Base-by-base conservation (phyloP, 179 eudicot species). In the Beta lomatogona region DNA sequence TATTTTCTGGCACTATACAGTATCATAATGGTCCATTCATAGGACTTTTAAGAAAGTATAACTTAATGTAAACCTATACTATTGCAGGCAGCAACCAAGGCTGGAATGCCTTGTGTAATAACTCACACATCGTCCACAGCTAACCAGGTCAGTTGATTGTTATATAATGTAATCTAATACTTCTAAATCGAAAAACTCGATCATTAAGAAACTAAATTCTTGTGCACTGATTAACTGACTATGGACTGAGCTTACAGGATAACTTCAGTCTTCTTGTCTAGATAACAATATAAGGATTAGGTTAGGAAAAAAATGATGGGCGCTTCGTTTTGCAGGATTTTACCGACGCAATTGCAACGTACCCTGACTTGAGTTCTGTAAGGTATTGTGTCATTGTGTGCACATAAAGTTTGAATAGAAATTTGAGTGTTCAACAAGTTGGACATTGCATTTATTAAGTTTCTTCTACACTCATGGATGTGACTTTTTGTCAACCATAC, bases 21-120 rank as follows among this genome's bases (percentile, higher is more conserved):
- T 36, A 36, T 36, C 41, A 0, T 36, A 36, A 3, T 44, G 6
- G n/a, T 9, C 10, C n/a, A 74, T 5, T 7, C 13, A 9, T 36
- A 11, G n/a, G 22, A 52, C 63, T 44, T 9, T 22, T 19, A 64
- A 8, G 10, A 45, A 2, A 22, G 54, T 75, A 41, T 13, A 28
- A 65, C 54, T 46, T 76, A 48, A 31, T 19, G n/a, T 69, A 52
- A 85, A 60, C 57, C 19, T 60, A 48, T 54, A 45, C 71, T 60
- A 19, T 25, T 81, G 82, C 91, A 96, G 99, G 99, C 99, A 68
- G 98, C 99, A 64, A 91, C 97, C 45, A 83, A 90, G 83, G 99
- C 98, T 59, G 98, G 99, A 78, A 93, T 96, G 97, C 77, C 94
- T 22, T 96, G 99, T 86, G 86, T 96, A 75, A 81, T 96, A 67